A percentile compares a stretch with the other conserved stretches of the same genome.
phyloP scores from a whole-genome alignment of 2,329 filamentous ascomycete species.

The Venturia oleaginea region DNA sequence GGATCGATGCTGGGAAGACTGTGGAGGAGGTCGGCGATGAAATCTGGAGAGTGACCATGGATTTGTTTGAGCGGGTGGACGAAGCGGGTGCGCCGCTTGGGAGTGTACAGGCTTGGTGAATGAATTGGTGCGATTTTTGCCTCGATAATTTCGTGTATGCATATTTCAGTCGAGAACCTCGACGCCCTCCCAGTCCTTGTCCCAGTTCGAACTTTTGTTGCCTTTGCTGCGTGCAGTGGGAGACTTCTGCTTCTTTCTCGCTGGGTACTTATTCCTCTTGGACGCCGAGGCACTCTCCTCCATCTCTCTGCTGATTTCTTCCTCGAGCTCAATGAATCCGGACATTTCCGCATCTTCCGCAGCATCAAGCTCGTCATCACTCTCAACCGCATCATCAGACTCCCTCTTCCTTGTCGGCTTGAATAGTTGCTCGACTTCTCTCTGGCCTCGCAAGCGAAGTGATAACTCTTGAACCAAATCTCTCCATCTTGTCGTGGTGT shows the following conservation, averaged over 20 bases:
- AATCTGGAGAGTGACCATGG: constrained; percentile 21
- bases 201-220: constrained; percentile 39
- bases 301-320: constrained; percentile 4
- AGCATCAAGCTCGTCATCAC: constrained; percentile 9
- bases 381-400: constrained; percentile 19
- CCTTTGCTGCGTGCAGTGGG: constrained; percentile 16
- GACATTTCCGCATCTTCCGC: background rate
- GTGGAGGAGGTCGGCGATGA: constrained; percentile 42
- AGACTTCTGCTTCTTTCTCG: constrained; percentile 13
- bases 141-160: background rate
- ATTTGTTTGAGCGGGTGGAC: constrained; percentile 23
- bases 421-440: constrained; percentile 61
- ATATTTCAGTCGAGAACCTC: constrained; percentile 22
- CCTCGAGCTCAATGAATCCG: constrained; percentile 5
- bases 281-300: background rate
- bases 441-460: constrained; percentile 59
- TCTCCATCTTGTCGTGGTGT: constrained; percentile 55
- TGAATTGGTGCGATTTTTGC: background rate
- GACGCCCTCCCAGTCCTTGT: constrained; percentile 46
- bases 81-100: background rate
- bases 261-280: background rate
- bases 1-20: constrained; percentile 45
- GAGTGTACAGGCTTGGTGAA: background rate
- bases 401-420: constrained; percentile 40
- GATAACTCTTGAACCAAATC: constrained; percentile 77